Base-by-base conservation (phyloP, 495 filamentous ascomycete species). In the Aspergillus sclerotioniger region DNA sequence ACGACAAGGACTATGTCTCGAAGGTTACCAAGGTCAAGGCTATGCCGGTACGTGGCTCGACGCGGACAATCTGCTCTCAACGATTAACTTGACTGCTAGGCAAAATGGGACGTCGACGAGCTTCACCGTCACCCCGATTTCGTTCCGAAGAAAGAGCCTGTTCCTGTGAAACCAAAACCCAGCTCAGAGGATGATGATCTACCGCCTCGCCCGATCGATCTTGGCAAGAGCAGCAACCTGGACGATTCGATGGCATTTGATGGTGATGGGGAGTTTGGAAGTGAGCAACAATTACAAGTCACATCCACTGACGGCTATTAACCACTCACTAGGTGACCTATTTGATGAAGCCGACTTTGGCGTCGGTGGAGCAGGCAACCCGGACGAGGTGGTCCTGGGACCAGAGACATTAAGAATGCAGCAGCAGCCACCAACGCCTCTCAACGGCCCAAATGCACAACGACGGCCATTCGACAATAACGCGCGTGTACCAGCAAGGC, bases 1-100 rank as follows among this genome's bases (percentile, higher is more conserved):
- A 98, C 76, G 94, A 98, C 70, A 97, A 96, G 66, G 84, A 93
- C 46, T 98, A 96, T 70, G 74, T 98, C 56, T 73, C 82, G 35
- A 90, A 90, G 68, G 88, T 97, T 10, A 87, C 85, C 6, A 95
- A 89, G 73, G 73, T 98, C 49, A 96, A 91, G 75, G 80, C 82
- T 25, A 74, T 71, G 33, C 83, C 84, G 15, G 80, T 83, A 76
- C 57, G 78, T 66, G 35, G 17, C 35, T 32, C 7, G 8, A 5
- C n/a, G 3, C 4, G 10, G 9, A n/a, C 6, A 13, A 8, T 19
- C n/a, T 12, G 32, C 8, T 41, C 7, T 13, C 35, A 8, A 10
- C 25, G 53, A 41, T 53, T 57, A 16, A 66, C 28, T 28, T 19
- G 16, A 33, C 29, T 12, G 62, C 17, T 71, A 88, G 66, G 76